Base-by-base conservation (phyloP, 768 basidiomycete genomes). In the Agrocybe praecox region DNA sequence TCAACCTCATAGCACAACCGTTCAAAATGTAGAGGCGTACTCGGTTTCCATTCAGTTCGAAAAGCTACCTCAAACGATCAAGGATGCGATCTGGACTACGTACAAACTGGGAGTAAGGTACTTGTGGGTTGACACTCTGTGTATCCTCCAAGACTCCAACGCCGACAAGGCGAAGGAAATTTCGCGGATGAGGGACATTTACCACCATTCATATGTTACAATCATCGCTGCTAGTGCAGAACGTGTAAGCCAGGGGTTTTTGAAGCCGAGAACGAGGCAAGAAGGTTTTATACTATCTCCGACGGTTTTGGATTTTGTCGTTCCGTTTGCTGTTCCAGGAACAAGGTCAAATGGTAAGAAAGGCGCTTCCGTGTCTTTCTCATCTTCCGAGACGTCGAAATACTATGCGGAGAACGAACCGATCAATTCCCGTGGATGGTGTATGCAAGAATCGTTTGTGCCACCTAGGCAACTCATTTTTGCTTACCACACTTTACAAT, bases 161-260 rank as follows among this genome's bases (percentile, higher is more conserved):
- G 51, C 14, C 3, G 56, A 57, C 42, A 57, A 52, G 18, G 33
- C 7, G 1, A 49, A 29, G 6, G 50, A 57, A 22, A 14, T 57
- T 15, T 11, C 32, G 23, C 49, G 51, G 21, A 57, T 57, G 56
- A 32, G 21, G 9, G 45, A n/a, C 18, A 32, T 32, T 33, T 57
- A 57, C 44, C 44, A 33, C 26, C 44, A 52, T 14, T 36, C 56
- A 1, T 57, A 57, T 26, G 44, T 57, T 15, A 33, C 56, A 19
- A 57, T 57, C 45, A 57, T 52, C 42, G 56, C 56, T 42, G 56
- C 56, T 15, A 52, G 50, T 52, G 56, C 56, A 12, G 19, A 15
- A 40, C 24, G 46, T 5, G 56, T 52, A 17, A 21, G 23, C 12
- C 33, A 42, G 14, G 56, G 56, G n/a, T 57, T 57, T 23, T 26